A percentile compares a stretch with the other conserved stretches of the same genome.
These are phyloP conservation scores for Verticillium albo-atrum DNA, from an alignment of 2,329 filamentous ascomycete genomes.

Conservation along the genomic window DNA sequence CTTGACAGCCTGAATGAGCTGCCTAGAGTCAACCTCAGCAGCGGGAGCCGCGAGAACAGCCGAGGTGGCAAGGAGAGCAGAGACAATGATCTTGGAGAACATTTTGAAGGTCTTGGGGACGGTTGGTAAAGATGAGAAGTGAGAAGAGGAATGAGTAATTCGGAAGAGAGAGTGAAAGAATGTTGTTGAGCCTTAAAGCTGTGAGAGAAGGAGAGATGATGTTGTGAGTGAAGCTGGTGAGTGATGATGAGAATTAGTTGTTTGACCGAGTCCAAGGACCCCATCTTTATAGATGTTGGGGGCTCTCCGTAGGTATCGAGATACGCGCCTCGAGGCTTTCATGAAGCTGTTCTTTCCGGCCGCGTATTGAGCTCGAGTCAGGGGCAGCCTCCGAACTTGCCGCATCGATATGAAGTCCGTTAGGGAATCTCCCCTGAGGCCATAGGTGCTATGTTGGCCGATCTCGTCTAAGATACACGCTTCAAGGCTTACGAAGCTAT, in stretches of 20 bases:
- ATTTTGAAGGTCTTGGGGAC: neutral
- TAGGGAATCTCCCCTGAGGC: too few species aligned
- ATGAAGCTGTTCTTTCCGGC: too few species aligned
- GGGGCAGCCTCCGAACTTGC: too few species aligned
- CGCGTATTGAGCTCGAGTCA: too few species aligned
- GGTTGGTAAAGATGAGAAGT: neutral
- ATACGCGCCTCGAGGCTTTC: too few species aligned
- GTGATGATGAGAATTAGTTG: neutral
- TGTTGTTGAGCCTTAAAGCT: too few species aligned
- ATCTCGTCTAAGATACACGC: too few species aligned
- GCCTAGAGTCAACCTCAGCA: neutral
- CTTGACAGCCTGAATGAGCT: too few species aligned
- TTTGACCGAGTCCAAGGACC: neutral
- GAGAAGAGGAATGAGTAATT: neutral
- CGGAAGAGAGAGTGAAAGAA: neutral
- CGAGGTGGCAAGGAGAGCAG: constrained; percentile 3
- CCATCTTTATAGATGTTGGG: neutral
- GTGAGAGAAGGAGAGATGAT: neutral
- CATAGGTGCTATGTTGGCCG: too few species aligned
- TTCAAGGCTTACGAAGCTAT: too few species aligned
- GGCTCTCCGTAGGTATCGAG: neutral
- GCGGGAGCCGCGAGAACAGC: constrained; percentile 4
- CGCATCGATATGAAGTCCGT: too few species aligned
- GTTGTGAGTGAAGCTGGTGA: constrained; percentile 1
- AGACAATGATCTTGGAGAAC: constrained; percentile 8